These are phyloP conservation scores for Sclerotinia sclerotiorum DNA, from an alignment of 2,329 filamentous ascomycete genomes.

Conservation along the genomic window DNA sequence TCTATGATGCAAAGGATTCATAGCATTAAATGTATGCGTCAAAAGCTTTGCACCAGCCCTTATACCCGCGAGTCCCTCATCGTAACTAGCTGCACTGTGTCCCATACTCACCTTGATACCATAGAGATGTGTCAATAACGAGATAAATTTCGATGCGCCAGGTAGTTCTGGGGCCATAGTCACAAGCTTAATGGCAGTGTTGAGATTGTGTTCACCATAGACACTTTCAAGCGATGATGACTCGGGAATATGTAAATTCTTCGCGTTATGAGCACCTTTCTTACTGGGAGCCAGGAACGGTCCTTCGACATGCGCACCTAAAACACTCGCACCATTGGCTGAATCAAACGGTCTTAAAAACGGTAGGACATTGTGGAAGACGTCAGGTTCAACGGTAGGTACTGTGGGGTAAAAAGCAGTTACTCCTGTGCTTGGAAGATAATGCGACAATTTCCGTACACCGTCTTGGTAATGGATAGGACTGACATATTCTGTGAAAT, in stretches of 20 bases:
- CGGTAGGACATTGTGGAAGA: constrained; percentile 48
- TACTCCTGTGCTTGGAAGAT: constrained; percentile 52
- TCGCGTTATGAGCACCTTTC: constrained; percentile 50
- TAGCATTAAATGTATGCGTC: constrained; percentile 57
- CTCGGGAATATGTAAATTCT: constrained; percentile 34
- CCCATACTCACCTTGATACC: constrained; percentile 37
- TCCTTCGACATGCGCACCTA: constrained; percentile 58
- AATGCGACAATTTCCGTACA: constrained; percentile 48
- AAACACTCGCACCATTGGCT: constrained; percentile 47
- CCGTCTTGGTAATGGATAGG: constrained; percentile 43
- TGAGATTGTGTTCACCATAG: constrained; percentile 48
- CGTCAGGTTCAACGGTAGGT: constrained; percentile 49
- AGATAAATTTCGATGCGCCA: constrained; percentile 45
- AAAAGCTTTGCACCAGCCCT: constrained; percentile 51
- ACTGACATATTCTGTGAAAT: constrained; percentile 52
- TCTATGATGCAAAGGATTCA: constrained; percentile 51
- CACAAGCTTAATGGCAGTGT: constrained; percentile 47
- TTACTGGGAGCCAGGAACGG: constrained; percentile 54
- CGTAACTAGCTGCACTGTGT: constrained; percentile 51
- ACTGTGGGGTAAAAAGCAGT: constrained; percentile 56
- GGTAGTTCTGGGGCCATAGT: constrained; percentile 55
- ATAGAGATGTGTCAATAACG: constrained; percentile 42
- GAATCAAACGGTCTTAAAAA: constrained; percentile 47
- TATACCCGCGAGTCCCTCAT: constrained; percentile 47
- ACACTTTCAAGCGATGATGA: constrained; percentile 37